A percentile compares a stretch with the other conserved stretches of the same genome.
phyloP scores from a whole-genome alignment of 1,139 yeast species.

The Suhomyces yuchorum region DNA sequence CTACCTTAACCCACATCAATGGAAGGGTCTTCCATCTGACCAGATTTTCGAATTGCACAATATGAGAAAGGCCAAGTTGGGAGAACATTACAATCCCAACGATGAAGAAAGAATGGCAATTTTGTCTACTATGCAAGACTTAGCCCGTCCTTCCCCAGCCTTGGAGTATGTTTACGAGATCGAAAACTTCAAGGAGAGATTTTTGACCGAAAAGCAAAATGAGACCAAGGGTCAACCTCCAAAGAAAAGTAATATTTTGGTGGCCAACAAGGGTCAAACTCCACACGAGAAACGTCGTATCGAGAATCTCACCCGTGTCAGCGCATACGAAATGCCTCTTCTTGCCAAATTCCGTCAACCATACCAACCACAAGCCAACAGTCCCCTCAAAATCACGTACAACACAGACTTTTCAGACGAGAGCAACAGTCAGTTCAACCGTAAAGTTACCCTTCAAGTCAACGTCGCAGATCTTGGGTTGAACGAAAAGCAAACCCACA shows the following conservation, averaged over 20 bases:
- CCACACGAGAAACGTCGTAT: constrained; percentile 42
- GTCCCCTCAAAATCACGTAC: constrained; percentile 69
- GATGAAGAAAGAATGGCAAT: constrained; percentile 51
- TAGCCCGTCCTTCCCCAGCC: constrained; percentile 34
- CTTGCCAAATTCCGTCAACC: constrained; percentile 72
- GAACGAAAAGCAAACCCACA: constrained; percentile 58
- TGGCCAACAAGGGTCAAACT: constrained; percentile 38
- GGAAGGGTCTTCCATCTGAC: constrained; percentile 70
- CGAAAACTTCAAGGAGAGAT: constrained; percentile 48
- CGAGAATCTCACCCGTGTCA: constrained; percentile 65
- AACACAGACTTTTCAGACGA: constrained; percentile 74
- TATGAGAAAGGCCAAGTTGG: constrained; percentile 57
- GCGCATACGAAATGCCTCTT: constrained; percentile 91
- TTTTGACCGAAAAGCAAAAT: constrained; percentile 48
- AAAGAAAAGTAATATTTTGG: constrained; percentile 42
- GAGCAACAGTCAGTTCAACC: constrained; percentile 59
- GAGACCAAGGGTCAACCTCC: constrained; percentile 44
- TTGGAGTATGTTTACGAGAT: constrained; percentile 48
- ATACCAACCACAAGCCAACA: constrained; percentile 45
- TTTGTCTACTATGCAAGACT: constrained; percentile 43
- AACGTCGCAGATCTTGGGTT: constrained; percentile 58
- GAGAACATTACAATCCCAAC: constrained; percentile 58
- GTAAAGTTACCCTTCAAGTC: constrained; percentile 66
- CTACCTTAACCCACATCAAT: constrained; percentile 60
- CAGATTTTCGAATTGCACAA: constrained; percentile 61